phyloP scores from a whole-genome alignment of 1,284 basidiomycete genomes.

The Pseudozyma sp. region DNA sequence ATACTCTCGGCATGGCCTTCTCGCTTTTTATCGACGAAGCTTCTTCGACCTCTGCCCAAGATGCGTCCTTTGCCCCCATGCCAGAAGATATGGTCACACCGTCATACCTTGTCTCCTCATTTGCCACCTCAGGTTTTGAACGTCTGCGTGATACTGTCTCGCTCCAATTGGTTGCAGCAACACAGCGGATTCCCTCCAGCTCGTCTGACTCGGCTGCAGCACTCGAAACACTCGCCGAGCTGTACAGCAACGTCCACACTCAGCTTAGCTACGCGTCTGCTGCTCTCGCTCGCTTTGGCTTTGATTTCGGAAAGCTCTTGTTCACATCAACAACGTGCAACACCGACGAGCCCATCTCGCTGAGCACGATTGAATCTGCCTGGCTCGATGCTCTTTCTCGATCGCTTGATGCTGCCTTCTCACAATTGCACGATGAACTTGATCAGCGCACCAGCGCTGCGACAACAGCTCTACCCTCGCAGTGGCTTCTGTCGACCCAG shows the following conservation, averaged over 20 bases:
- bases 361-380: constrained; percentile 20
- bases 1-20: constrained; percentile 87
- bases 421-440: constrained; percentile 10
- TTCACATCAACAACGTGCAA: constrained; percentile 2
- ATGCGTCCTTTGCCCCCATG: neutral
- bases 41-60: neutral
- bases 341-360: neutral
- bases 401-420: constrained; percentile 15
- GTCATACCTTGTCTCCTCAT: constrained; percentile 37
- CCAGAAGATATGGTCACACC: constrained; percentile 19
- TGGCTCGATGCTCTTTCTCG: constrained; percentile 24
- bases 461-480: constrained; percentile 6
- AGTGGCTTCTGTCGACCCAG: constrained; percentile 25
- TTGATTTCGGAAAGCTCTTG: constrained; percentile 44
- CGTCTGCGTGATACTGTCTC: constrained; percentile 21
- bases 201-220: constrained; percentile 3
- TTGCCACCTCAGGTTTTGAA: constrained; percentile 26
- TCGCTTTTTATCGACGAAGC: constrained; percentile 86
- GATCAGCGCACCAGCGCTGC: constrained; percentile 1
- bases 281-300: constrained; percentile 34
- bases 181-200: neutral
- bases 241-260: constrained; percentile 32
- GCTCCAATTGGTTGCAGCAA: constrained; percentile 15
- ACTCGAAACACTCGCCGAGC: constrained; percentile 30
- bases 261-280: constrained; percentile 48